phyloP scores from a whole-genome alignment of 352 stramenopile genomes.

The Phytophthora sp. region DNA sequence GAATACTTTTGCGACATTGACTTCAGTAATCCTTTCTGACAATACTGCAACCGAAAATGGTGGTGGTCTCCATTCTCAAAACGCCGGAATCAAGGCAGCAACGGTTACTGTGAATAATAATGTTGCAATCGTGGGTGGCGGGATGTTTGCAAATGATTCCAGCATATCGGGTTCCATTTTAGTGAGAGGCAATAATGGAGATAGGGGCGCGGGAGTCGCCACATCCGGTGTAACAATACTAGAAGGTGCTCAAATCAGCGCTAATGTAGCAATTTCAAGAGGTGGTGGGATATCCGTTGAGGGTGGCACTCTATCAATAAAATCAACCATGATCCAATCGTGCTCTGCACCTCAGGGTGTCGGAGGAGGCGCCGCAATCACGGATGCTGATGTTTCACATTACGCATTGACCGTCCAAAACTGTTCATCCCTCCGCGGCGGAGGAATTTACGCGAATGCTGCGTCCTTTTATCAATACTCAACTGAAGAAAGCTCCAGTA shows the following conservation, averaged over 20 bases:
- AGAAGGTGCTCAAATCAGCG: slow-evolving; percentile 13
- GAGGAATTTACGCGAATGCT: slow-evolving; percentile 37
- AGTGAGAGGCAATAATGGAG: slow-evolving; percentile 27
- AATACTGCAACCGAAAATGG: slow-evolving; percentile 30
- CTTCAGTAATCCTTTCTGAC: slow-evolving; percentile 9
- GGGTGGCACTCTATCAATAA: slow-evolving; percentile 28
- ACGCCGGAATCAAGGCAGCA: slow-evolving; percentile 6
- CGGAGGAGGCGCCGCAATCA: slow-evolving; percentile 39
- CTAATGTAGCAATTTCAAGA: slow-evolving; percentile 22
- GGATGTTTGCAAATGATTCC: slow-evolving; percentile 28
- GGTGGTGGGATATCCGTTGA: slow-evolving; percentile 39
- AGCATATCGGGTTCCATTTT: slow-evolving; percentile 25
- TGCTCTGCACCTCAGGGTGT: slow-evolving; percentile 24
- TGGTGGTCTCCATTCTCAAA: slow-evolving; percentile 26
- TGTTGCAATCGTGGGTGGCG: slow-evolving; percentile 28
- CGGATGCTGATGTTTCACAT: slow-evolving; percentile 16
- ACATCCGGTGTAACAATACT: slow-evolving; percentile 13
- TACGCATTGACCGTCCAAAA: slow-evolving; percentile 18
- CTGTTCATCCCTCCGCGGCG: slow-evolving; percentile 31
- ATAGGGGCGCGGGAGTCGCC: slow-evolving; percentile 31
- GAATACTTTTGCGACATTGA: slow-evolving; percentile 1
- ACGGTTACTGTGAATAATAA: slow-evolving; percentile 25
- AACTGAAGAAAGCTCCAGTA: not conserved
- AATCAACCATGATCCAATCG: slow-evolving; percentile 17
- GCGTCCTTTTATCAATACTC: slow-evolving; percentile 28